A percentile compares a stretch with the other conserved stretches of the same genome.
Evolutionary conservation across 257 asterid species (phyloP).

Genomic region (Solanum verrucosum): DNA sequence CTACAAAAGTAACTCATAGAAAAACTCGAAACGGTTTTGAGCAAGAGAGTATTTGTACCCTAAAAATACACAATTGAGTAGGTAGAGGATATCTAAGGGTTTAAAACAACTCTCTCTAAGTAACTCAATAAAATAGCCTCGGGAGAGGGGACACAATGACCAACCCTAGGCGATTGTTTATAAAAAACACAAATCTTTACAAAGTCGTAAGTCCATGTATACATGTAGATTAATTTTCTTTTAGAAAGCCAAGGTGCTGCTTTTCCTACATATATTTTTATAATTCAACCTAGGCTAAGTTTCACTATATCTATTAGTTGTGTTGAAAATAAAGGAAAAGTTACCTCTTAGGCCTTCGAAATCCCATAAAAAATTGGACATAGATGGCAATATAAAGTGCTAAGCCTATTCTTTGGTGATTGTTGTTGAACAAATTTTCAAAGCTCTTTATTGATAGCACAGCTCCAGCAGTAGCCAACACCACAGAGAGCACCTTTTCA

Average conservation of each 20-base stretch:
- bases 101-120: background rate
- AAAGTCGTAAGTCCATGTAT: too few species aligned
- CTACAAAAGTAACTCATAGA: background rate
- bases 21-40: background rate
- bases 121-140: too few species aligned
- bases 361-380: slow-evolving; percentile 48
- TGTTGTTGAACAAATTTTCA: slow-evolving; percentile 65
- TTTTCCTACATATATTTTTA: background rate
- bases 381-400: slow-evolving; percentile 69
- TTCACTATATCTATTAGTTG: background rate
- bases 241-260: background rate
- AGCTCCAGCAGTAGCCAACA: slow-evolving; percentile 63
- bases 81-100: background rate
- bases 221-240: too few species aligned
- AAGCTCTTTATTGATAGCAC: slow-evolving; percentile 59
- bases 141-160: background rate
- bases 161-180: background rate
- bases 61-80: too few species aligned
- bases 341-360: slow-evolving; percentile 63
- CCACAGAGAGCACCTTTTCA: slow-evolving; percentile 44
- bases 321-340: background rate
- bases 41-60: too few species aligned
- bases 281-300: background rate
- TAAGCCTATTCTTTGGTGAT: slow-evolving; percentile 75
- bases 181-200: too few species aligned